These are phyloP conservation scores for Collybiopsis luxurians DNA, from an alignment of 768 basidiomycete species.

Conservation along the genomic window DNA sequence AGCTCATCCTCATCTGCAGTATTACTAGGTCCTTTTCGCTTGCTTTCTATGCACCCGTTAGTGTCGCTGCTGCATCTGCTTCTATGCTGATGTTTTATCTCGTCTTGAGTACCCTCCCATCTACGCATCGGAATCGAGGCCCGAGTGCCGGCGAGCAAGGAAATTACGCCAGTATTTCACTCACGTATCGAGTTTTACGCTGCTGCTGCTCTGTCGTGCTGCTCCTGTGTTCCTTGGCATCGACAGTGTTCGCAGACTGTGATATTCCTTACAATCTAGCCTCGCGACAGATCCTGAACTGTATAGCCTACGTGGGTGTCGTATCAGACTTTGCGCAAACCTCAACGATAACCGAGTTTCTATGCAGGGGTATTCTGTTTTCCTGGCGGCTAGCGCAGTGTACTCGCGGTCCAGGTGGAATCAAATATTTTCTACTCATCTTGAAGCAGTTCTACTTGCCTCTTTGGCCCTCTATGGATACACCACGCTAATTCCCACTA, in stretches of 20 bases:
- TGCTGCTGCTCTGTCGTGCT: not conserved
- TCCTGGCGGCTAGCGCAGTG: not conserved
- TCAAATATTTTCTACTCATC: not conserved
- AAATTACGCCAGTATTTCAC: not conserved
- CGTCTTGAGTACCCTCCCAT: not conserved
- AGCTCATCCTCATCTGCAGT: not conserved
- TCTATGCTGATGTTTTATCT: not conserved
- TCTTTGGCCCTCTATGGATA: slow-evolving; percentile 45
- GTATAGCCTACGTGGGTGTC: not conserved
- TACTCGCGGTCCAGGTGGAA: slow-evolving; percentile 1
- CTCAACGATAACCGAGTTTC: not conserved
- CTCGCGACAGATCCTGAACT: not conserved
- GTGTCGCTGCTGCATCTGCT: not conserved
- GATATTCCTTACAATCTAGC: too few relatives aligned
- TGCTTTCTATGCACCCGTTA: not conserved
- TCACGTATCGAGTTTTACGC: not conserved
- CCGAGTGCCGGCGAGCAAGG: not conserved
- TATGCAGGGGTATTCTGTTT: not conserved
- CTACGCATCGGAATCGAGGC: not conserved
- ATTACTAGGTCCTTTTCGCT: not conserved
- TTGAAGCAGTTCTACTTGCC: slow-evolving; percentile 18
- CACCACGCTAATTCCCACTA: slow-evolving; percentile 52
- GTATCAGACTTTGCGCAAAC: not conserved
- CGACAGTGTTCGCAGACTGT: not conserved
- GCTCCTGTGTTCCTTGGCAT: not conserved